Evolutionary conservation across 768 basidiomycete species (phyloP).

Genomic region (Boletus tylopilopsis): DNA sequence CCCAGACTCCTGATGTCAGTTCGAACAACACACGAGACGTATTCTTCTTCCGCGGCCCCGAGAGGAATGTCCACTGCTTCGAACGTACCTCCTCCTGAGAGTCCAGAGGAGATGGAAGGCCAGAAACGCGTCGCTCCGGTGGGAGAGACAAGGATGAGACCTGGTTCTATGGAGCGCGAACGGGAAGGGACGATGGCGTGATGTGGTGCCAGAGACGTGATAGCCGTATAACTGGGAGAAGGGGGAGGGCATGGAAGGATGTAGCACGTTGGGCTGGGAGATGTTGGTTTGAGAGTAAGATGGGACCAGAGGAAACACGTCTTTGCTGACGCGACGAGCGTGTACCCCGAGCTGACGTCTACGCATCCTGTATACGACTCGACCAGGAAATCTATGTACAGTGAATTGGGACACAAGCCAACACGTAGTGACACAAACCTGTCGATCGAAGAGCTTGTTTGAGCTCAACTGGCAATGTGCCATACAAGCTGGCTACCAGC

Average conservation of each 20-base stretch:
- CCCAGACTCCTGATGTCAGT: slow-evolving; percentile 48
- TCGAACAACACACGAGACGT: slow-evolving; percentile 63
- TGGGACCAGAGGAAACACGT: slow-evolving; percentile 87
- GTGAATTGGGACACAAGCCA: neutral
- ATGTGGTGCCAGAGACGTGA: slow-evolving; percentile 48
- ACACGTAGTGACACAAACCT: slow-evolving; percentile 36
- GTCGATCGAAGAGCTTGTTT: slow-evolving; percentile 67
- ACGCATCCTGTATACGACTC: slow-evolving; percentile 69
- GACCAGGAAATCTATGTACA: slow-evolving; percentile 58
- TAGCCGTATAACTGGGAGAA: slow-evolving; percentile 37
- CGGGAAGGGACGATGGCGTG: slow-evolving; percentile 64
- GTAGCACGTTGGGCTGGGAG: slow-evolving; percentile 64
- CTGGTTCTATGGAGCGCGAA: slow-evolving; percentile 58
- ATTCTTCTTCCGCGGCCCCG: slow-evolving; percentile 46
- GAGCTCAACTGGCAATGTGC: slow-evolving; percentile 68
- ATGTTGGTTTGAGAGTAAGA: slow-evolving; percentile 62
- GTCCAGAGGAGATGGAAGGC: slow-evolving; percentile 81
- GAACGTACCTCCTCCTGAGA: slow-evolving; percentile 72
- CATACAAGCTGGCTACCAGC: slow-evolving; percentile 62
- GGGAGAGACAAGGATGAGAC: slow-evolving; percentile 72
- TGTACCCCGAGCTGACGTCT: slow-evolving; percentile 69
- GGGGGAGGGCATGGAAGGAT: slow-evolving; percentile 71
- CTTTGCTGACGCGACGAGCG: slow-evolving; percentile 64
- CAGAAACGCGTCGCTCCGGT: slow-evolving; percentile 78
- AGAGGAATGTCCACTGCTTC: slow-evolving; percentile 46